Evolutionary conservation across 495 filamentous ascomycete genomes (phyloP), one percentile per base, ranked within the genome.

Genomic region (Barbatosphaeria neglecta): DNA sequence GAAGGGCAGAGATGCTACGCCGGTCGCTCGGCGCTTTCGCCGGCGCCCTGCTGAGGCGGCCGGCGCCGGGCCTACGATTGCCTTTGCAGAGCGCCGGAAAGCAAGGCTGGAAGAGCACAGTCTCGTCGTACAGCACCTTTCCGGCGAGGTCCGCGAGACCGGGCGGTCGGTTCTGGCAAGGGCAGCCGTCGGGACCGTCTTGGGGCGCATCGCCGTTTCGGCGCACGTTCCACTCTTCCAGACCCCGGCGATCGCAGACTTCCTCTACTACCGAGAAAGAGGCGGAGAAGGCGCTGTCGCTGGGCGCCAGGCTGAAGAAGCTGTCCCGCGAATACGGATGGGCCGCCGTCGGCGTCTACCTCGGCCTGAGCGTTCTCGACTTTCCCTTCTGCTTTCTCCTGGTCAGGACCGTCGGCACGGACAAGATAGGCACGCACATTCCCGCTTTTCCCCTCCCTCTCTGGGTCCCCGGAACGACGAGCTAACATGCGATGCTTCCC

Each of bases 311-410:
- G 9, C 61, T 97, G 48, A 83, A 77, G 57, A 86, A 86, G 54
- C 73, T 97, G n/a, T 87, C 84, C 0, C 76, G 83, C 37, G 93
- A 96, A 65, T 99, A 99, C 61, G 92, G 92, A 33, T 96, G 89
- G 86, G 75, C 85, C 9, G 89, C 90, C 2, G 61, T 94, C n/a
- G 89, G 90, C 7, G 84, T 99, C 2, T 99, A 99, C 64, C 63
- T 95, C 8, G 65, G 65, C 0, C 68, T 99, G 31, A 87, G 82
- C 0, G 84, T 85, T 11, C 67, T 96, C 49, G 92, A 99, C 57
- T 95, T 97, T 53, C 92, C 92, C 0, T 86, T 99, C 59, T 96
- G 89, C 64, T 99, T 95, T 62, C 64, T 90, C 20, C 77, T 87
- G 2, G 92, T 99, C 17, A 75, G 84, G 17, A 70, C 76, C 33